These are phyloP conservation scores for Caloboletus inedulis DNA, from an alignment of 1,284 basidiomycete species.

Conservation along the genomic window DNA sequence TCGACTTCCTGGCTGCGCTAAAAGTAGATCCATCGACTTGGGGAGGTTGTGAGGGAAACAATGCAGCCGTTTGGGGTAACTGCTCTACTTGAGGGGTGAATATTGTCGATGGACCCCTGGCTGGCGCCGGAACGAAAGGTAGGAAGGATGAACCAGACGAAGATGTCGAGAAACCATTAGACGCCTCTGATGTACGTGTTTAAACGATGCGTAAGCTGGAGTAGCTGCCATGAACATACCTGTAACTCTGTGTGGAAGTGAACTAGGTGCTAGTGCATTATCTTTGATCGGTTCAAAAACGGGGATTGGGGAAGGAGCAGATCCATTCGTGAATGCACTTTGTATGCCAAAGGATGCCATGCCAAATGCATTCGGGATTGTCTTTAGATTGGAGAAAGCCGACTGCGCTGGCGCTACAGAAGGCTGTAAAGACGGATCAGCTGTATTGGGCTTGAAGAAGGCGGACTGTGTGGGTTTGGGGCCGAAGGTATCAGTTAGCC, in stretches of 20 bases:
- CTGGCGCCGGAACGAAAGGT: neutral
- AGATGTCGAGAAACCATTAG: slow-evolving; percentile 22
- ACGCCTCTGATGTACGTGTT: neutral
- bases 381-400: slow-evolving; percentile 43
- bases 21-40: slow-evolving; percentile 2
- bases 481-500: slow-evolving; percentile 39
- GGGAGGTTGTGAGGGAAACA: neutral
- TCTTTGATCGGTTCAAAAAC: slow-evolving; percentile 23
- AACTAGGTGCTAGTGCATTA: slow-evolving; percentile 9
- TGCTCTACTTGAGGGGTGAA: slow-evolving; percentile 2
- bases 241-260: slow-evolving; percentile 1
- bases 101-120: neutral
- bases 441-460: slow-evolving; percentile 4
- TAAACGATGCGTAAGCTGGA: neutral
- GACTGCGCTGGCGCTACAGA: slow-evolving; percentile 23
- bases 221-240: slow-evolving; percentile 15
- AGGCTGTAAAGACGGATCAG: slow-evolving; percentile 11
- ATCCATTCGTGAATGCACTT: slow-evolving; percentile 2
- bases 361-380: slow-evolving; percentile 35
- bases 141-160: slow-evolving; percentile 14
- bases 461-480: slow-evolving; percentile 28
- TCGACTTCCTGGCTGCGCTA: neutral
- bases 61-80: neutral
- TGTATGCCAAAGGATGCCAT: slow-evolving; percentile 22
- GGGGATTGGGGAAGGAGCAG: slow-evolving; percentile 3